phyloP scores from a whole-genome alignment of 352 stramenopile species.

The Salisapilia sapeloensis region DNA sequence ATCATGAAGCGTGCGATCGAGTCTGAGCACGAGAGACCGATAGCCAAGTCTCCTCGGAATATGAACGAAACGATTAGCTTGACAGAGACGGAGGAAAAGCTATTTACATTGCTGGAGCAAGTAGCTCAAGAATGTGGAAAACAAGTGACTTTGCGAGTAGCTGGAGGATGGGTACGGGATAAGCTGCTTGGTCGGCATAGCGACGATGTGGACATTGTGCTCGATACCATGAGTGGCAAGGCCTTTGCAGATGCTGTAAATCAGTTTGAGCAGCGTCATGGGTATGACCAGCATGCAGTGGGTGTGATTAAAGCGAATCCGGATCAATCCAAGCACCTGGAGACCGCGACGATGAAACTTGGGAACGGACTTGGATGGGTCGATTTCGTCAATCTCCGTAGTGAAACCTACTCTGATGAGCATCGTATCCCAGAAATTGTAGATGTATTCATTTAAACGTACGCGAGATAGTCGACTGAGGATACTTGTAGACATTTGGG shows the following conservation, averaged over 20 bases:
- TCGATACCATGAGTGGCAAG: slow-evolving; percentile 91
- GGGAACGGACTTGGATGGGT: slow-evolving; percentile 84
- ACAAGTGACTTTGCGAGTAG: slow-evolving; percentile 84
- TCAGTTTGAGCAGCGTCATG: slow-evolving; percentile 31
- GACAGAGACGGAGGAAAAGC: slow-evolving; percentile 23
- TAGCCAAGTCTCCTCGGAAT: too few relatives aligned
- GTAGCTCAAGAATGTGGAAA: slow-evolving; percentile 31
- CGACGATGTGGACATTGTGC: slow-evolving; percentile 95
- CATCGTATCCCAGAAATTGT: slow-evolving; percentile 47
- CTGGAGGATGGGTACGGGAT: slow-evolving; percentile 98
- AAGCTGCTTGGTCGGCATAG: slow-evolving; percentile 84
- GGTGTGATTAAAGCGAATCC: slow-evolving; percentile 64
- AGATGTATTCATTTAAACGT: not conserved
- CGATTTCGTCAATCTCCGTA: slow-evolving; percentile 96
- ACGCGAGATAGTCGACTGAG: not conserved
- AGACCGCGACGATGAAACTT: slow-evolving; percentile 95
- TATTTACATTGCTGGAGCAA: slow-evolving; percentile 45
- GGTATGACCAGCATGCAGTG: slow-evolving; percentile 23
- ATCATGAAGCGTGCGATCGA: too few relatives aligned
- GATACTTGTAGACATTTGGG: slow-evolving; percentile 16
- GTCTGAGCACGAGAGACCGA: too few relatives aligned
- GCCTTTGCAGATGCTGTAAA: slow-evolving; percentile 86
- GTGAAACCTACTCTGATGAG: slow-evolving; percentile 88
- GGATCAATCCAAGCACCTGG: slow-evolving; percentile 96
- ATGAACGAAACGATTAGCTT: slow-evolving; percentile 16